phyloP scores from a whole-genome alignment of 2,329 filamentous ascomycete genomes.

The Calonectria montana region DNA sequence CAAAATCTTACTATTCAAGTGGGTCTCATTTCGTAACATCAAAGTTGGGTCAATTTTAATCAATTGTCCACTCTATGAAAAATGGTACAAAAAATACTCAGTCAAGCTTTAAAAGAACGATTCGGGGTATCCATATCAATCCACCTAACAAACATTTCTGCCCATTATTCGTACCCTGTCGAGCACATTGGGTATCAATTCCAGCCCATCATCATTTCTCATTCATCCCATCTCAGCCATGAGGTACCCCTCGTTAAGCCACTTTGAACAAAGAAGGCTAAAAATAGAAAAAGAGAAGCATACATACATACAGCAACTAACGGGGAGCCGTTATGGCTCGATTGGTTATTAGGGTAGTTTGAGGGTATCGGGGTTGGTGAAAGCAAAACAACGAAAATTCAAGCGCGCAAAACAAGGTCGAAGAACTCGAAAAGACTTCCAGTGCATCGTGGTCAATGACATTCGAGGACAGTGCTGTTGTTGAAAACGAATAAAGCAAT shows the following conservation, averaged over 20 bases:
- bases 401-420: background rate
- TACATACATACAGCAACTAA: slow-evolving; percentile 4
- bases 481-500: slow-evolving; percentile 35
- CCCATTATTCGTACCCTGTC: slow-evolving; percentile 19
- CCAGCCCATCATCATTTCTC: slow-evolving; percentile 17
- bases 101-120: slow-evolving; percentile 29
- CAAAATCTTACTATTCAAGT: background rate
- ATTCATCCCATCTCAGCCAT: background rate
- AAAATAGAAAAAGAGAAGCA: background rate
- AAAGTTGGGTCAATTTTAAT: background rate
- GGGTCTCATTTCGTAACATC: background rate
- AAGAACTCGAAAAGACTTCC: slow-evolving; percentile 20
- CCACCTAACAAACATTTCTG: background rate
- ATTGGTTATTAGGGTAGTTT: slow-evolving; percentile 8
- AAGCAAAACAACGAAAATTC: slow-evolving; percentile 15
- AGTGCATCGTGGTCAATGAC: background rate
- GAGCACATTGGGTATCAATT: slow-evolving; percentile 36
- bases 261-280: background rate
- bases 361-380: slow-evolving; percentile 17
- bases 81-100: slow-evolving; percentile 5
- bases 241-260: background rate
- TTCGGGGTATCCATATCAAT: slow-evolving; percentile 34
- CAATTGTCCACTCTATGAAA: background rate
- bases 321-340: background rate
- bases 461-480: slow-evolving; percentile 18